Evolutionary conservation across 2,329 filamentous ascomycete genomes (phyloP), one percentile per base, ranked within the genome.

Genomic region (Colletotrichum magnum): DNA sequence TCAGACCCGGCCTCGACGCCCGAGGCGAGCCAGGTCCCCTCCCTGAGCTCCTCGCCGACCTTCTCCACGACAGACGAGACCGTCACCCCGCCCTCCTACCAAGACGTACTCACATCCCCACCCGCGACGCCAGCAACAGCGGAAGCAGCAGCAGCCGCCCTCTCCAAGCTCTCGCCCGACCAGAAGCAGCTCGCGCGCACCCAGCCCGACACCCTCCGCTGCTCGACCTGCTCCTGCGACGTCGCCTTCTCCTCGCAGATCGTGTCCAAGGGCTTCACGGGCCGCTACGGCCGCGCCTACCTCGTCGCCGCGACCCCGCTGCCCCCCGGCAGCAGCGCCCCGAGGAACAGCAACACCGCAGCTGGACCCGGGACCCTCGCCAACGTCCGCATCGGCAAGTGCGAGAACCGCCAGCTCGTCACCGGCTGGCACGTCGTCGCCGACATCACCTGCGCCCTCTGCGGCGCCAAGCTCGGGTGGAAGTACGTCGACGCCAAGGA

Each of bases 401-500:
- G 82, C 6, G 88, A 90, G 76, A 85, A 83, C 63, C 82, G 90
- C 32, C 84, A 87, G 72, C 83, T 92, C 6, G 86, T 88, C 13
- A 92, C 90, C 1, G 90, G 90, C 3, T 82, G 84, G 74, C 90
- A 92, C 77, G 83, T 88, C 6, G 89, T 92, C 6, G 88, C 89
- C 4, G 90, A 92, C 78, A 89, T 92, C 57, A 82, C 77, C 54
- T 92, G 90, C 74, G 76, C 76, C 10, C 80, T 86, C 28, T 92
- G 90, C 77, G 79, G 80, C 28, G 81, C 80, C 59, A 87, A 87
- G 73, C 75, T 92, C 9, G 90, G 90, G 18, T 92, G 90, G 90
- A 92, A 92, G 77, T 92, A 92, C 74, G 83, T 92, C 51, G 87
- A 90, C 75, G 89, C 90, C 2, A 85, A 84, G 69, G 87, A 91